phyloP scores from a whole-genome alignment of 768 basidiomycete species.

The Tubosaeta brunneosetosa region DNA sequence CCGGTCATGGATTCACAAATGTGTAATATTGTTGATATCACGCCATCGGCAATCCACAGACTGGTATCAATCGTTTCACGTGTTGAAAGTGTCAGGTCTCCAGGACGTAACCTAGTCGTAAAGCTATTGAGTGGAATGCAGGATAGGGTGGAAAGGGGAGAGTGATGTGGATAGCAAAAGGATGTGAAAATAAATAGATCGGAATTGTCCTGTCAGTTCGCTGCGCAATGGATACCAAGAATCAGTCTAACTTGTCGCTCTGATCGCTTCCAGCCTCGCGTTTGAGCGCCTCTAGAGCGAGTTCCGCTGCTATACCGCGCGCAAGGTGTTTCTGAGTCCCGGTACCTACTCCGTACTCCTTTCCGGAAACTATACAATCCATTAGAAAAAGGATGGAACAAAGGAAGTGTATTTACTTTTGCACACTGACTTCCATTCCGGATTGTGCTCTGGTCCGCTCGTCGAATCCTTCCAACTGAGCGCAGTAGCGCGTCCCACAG shows the following conservation, averaged over 20 bases:
- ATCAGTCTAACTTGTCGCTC: conserved; percentile 7
- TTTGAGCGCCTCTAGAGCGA: conserved; percentile 36
- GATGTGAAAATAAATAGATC: neutral
- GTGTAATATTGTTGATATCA: conserved; percentile 13
- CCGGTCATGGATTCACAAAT: conserved; percentile 1
- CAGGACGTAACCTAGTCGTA: conserved; percentile 1
- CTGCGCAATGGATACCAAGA: neutral
- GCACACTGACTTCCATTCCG: conserved; percentile 54
- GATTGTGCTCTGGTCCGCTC: conserved; percentile 41
- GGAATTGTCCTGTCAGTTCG: neutral
- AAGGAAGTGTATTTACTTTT: conserved; percentile 42
- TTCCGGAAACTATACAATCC: conserved; percentile 43
- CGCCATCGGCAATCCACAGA: conserved; percentile 1
- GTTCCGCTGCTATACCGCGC: conserved; percentile 37
- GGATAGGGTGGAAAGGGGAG: neutral
- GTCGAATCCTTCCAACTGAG: conserved; percentile 53
- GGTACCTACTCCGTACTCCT: conserved; percentile 44
- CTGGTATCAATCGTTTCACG: conserved; percentile 5
- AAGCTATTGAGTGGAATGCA: conserved; percentile 7
- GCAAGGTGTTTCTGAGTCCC: conserved; percentile 50
- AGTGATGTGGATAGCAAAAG: neutral
- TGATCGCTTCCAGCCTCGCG: conserved; percentile 15
- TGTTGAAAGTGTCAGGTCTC: conserved; percentile 9
- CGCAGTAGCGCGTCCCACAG: conserved; percentile 34
- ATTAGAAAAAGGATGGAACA: conserved; percentile 13